Evolutionary conservation across 192 early-diverging fungal genomes (phyloP).

Genomic region (Podila minutissima): DNA sequence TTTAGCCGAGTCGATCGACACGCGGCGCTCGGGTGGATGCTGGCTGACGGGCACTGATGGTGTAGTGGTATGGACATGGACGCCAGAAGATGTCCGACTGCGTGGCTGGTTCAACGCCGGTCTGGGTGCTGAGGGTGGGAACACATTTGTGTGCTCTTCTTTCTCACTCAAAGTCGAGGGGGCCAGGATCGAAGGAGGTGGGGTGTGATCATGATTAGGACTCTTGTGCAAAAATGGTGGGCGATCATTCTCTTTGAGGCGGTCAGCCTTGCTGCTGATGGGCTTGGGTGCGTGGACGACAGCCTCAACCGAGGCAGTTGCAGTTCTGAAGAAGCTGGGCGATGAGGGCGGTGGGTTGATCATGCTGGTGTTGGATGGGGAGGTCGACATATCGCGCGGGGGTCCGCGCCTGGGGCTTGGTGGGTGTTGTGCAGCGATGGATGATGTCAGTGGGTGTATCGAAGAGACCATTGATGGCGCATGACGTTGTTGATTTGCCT

Average conservation of each 20-base stretch:
- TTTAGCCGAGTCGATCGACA: constrained; percentile 49
- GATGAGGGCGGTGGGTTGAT: no score
- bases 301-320: no score
- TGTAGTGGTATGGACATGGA: constrained; percentile 12
- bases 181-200: constrained; percentile 17
- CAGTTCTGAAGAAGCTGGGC: no score
- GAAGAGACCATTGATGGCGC: no score
- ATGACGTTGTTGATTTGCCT: no score
- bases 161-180: constrained; percentile 17
- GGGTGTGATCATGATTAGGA: constrained; percentile 37
- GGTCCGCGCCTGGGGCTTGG: no score
- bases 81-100: constrained; percentile 32
- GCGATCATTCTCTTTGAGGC: background rate
- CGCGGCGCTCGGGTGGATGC: constrained; percentile 1
- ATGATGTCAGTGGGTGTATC: no score
- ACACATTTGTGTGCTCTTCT: constrained; percentile 23
- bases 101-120: constrained; percentile 43
- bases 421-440: no score
- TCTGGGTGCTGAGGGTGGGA: constrained; percentile 36
- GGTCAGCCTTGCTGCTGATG: constrained; percentile 11
- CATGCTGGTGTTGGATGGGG: no score
- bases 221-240: constrained; percentile 29
- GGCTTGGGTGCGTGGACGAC: no score
- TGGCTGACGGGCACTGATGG: background rate
- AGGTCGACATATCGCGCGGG: no score